A percentile compares a stretch with the other conserved stretches of the same genome.
phyloP scores from a whole-genome alignment of 164 flowering plant species.

The Aristolochia contorta region DNA sequence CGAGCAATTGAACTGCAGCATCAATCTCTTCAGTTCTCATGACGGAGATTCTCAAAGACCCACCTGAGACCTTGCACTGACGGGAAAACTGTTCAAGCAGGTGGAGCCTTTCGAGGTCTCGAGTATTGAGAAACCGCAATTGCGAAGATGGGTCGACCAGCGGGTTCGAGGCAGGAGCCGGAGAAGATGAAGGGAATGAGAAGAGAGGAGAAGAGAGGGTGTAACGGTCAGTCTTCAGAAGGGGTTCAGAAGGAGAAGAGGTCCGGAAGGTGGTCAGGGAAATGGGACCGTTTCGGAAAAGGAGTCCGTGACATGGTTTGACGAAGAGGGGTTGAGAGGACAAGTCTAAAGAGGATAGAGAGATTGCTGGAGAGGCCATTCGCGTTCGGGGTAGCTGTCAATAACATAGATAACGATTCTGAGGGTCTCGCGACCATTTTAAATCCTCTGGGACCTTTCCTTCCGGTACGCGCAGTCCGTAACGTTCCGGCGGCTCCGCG shows the following conservation, averaged over 20 bases:
- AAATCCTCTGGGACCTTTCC: too few species aligned
- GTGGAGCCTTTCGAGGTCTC: constrained; percentile 45
- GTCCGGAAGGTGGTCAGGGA: background rate
- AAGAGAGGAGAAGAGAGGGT: background rate
- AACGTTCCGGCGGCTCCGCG: too few species aligned
- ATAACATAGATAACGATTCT: background rate
- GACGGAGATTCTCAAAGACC: constrained; percentile 46
- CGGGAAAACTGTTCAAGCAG: constrained; percentile 36
- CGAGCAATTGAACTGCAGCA: constrained; percentile 40
- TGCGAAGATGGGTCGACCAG: constrained; percentile 23
- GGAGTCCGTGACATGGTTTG: background rate
- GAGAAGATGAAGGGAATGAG: constrained; percentile 1
- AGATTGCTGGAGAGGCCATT: background rate
- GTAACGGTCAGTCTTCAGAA: background rate
- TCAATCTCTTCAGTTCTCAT: constrained; percentile 66
- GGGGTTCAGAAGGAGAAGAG: background rate
- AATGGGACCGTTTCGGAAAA: background rate
- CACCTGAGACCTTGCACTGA: constrained; percentile 34
- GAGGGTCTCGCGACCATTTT: background rate
- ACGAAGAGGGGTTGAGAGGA: background rate
- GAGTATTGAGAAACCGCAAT: constrained; percentile 27
- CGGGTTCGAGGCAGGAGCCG: background rate
- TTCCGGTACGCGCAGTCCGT: too few species aligned
- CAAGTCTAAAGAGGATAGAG: background rate
- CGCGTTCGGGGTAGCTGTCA: too few species aligned